phyloP scores from a whole-genome alignment of 2,329 filamentous ascomycete species.

The Talaromyces sp. region DNA sequence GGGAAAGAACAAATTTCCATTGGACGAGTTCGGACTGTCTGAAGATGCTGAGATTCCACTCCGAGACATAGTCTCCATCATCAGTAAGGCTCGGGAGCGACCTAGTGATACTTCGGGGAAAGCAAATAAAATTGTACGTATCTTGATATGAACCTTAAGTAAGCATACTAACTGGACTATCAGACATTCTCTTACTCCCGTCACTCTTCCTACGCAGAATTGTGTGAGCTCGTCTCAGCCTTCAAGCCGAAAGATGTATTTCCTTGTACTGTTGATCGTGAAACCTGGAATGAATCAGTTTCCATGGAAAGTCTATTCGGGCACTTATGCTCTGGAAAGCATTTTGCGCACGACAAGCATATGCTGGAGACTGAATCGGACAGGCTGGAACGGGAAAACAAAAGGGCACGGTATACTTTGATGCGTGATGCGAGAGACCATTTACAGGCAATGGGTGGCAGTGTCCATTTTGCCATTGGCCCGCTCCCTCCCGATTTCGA shows the following conservation, averaged over 20 bases:
- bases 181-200: conserved; percentile 75
- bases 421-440: conserved; percentile 7
- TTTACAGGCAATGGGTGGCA: conserved; percentile 8
- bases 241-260: conserved; percentile 72
- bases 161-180: neutral
- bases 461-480: conserved; percentile 9
- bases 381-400: conserved; percentile 14
- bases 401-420: conserved; percentile 6
- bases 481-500: conserved; percentile 4
- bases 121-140: conserved; percentile 30
- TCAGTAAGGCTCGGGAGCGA: conserved; percentile 19
- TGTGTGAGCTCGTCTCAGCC: conserved; percentile 61
- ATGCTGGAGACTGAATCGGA: conserved; percentile 42
- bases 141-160: neutral
- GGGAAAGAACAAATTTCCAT: conserved; percentile 27
- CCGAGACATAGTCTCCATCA: conserved; percentile 26
- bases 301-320: conserved; percentile 69
- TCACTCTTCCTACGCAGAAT: conserved; percentile 79
- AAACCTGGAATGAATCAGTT: conserved; percentile 56
- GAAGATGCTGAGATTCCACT: conserved; percentile 33
- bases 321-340: conserved; percentile 53
- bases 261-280: conserved; percentile 68
- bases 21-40: conserved; percentile 26
- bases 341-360: conserved; percentile 60
- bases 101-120: conserved; percentile 1